Conservation (phyloP, 2,329 filamentous ascomycete species). For the Dendryphion nanum region DNA sequence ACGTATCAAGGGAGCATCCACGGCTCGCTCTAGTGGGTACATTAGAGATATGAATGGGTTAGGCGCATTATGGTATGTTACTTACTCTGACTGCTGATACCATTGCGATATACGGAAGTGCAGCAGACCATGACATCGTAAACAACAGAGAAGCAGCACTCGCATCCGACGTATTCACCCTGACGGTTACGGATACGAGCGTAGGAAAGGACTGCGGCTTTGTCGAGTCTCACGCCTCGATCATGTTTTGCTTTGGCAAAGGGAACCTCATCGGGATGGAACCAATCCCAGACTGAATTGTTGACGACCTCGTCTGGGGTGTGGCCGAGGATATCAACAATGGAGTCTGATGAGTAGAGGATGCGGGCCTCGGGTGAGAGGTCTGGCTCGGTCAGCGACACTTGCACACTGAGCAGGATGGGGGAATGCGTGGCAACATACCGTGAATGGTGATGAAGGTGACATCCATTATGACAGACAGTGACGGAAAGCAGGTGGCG, state of each 20-base stretch:
- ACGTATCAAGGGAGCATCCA: constrained; percentile 74
- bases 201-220: constrained; percentile 81
- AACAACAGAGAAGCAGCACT: constrained; percentile 87
- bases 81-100: constrained; percentile 72
- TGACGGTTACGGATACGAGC: constrained; percentile 67
- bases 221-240: constrained; percentile 74
- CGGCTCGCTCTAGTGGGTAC: constrained; percentile 63
- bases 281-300: constrained; percentile 80
- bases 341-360: constrained; percentile 79
- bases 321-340: constrained; percentile 80
- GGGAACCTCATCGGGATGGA: constrained; percentile 77
- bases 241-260: constrained; percentile 71
- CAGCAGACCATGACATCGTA: constrained; percentile 85
- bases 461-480: constrained; percentile 57
- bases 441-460: constrained; percentile 92
- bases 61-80: constrained; percentile 13
- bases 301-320: constrained; percentile 72
- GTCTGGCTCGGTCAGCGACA: constrained; percentile 50
- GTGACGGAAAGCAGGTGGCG: constrained; percentile 1
- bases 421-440: constrained; percentile 44
- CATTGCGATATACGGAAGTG: constrained; percentile 72
- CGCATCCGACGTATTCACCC: constrained; percentile 74
- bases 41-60: neutral
- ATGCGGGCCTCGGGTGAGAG: constrained; percentile 73
- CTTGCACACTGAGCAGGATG: constrained; percentile 6